Percentiles rank a stretch among this genome's conserved stretches.
phyloP scores from a whole-genome alignment of 2,329 filamentous ascomycete genomes.

The Acarospora socialis region DNA sequence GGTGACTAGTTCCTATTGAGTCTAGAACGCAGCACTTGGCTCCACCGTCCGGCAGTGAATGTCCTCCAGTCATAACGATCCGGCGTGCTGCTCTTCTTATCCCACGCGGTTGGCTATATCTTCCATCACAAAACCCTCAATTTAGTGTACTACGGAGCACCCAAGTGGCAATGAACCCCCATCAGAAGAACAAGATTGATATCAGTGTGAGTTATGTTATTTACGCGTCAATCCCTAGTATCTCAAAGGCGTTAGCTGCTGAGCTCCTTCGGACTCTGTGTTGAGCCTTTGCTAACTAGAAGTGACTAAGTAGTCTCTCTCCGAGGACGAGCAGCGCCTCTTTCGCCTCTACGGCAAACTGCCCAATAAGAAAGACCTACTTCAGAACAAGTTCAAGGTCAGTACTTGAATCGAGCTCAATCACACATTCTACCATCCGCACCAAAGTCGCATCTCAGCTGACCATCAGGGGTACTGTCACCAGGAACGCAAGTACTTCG shows the following conservation, averaged over 20 bases:
- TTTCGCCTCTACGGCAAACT: conserved; percentile 97
- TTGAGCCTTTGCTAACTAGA: conserved; percentile 1
- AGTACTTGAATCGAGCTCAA: conserved; percentile 4
- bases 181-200: conserved; percentile 97
- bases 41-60: no score
- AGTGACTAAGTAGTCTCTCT: conserved; percentile 54
- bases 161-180: conserved; percentile 92
- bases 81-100: no score
- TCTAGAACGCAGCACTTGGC: no score
- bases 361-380: conserved; percentile 86
- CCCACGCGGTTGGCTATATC: no score
- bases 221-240: conserved; percentile 10
- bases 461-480: not conserved
- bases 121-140: no score
- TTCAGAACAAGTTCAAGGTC: conserved; percentile 93
- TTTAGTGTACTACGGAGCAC: no score
- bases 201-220: conserved; percentile 60
- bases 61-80: no score
- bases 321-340: conserved; percentile 87
- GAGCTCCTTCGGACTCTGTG: not conserved
- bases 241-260: conserved; percentile 1
- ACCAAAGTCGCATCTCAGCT: not conserved
- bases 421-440: not conserved
- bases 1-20: no score
- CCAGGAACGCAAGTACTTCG: conserved; percentile 93